Evolutionary conservation across 148 eudicot genomes (phyloP).

Genomic region (Chenopodium berlandieri): DNA sequence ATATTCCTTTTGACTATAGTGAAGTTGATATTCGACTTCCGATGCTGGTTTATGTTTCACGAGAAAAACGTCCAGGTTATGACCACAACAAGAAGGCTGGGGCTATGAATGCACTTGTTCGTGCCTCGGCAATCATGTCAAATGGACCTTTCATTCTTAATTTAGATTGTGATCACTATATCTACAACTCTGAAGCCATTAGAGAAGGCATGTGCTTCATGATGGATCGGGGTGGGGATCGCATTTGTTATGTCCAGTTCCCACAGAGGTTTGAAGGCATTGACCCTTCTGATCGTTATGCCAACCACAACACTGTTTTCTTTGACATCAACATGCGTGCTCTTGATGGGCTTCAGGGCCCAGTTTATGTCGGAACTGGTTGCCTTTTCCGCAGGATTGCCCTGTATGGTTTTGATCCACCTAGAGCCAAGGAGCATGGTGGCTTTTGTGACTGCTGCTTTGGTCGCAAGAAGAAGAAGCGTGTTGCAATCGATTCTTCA

Average conservation of each 20-base stretch:
- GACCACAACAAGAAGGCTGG: constrained; percentile 99
- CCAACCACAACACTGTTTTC: constrained; percentile 92
- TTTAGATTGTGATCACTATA: constrained; percentile 91
- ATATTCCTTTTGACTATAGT: constrained; percentile 53
- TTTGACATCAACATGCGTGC: constrained; percentile 96
- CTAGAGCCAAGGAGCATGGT: constrained; percentile 61
- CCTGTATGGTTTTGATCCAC: constrained; percentile 90
- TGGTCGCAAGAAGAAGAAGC: constrained; percentile 37
- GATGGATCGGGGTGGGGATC: constrained; percentile 99
- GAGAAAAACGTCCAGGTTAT: constrained; percentile 95
- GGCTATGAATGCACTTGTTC: constrained; percentile 94
- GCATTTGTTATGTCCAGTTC: constrained; percentile 82
- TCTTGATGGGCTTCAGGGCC: constrained; percentile 91
- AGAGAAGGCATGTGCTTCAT: constrained; percentile 97
- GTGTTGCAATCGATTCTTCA: constrained; percentile 24
- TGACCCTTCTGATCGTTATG: constrained; percentile 96
- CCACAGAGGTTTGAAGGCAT: constrained; percentile 96
- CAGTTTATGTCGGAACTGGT: constrained; percentile 92
- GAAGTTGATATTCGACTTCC: constrained; percentile 92
- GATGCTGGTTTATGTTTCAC: constrained; percentile 83
- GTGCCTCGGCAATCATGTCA: constrained; percentile 96
- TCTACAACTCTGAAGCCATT: constrained; percentile 82
- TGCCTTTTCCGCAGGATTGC: constrained; percentile 85
- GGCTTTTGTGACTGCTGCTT: constrained; percentile 61
- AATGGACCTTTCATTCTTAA: constrained; percentile 93